Conservation (phyloP, 352 stramenopile genomes). For the Ochromonadaceae sp. region DNA sequence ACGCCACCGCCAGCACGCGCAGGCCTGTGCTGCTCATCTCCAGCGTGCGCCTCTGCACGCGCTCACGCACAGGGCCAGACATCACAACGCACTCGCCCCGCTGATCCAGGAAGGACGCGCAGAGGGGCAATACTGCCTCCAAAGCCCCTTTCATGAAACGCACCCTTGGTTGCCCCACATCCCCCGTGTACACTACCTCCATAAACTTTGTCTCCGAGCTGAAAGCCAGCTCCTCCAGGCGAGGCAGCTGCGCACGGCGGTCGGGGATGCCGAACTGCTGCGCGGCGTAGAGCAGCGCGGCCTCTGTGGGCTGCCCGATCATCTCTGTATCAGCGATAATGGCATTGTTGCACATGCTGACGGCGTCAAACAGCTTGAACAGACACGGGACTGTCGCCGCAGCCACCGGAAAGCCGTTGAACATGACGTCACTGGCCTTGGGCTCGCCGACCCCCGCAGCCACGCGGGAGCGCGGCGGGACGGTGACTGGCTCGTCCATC, state of each 20-base stretch:
- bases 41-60: conserved; percentile 43
- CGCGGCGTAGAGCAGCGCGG: conserved; percentile 80
- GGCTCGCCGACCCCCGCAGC: not conserved
- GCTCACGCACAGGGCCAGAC: conserved; percentile 42
- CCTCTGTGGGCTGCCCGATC: conserved; percentile 88
- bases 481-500: conserved; percentile 47
- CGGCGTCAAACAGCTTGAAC: conserved; percentile 38
- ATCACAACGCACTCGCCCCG: conserved; percentile 48
- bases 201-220: conserved; percentile 89
- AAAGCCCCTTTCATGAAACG: conserved; percentile 78
- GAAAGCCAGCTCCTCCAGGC: conserved; percentile 69
- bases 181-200: conserved; percentile 53
- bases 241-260: conserved; percentile 59
- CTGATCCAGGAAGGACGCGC: conserved; percentile 46
- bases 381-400: conserved; percentile 17
- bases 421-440: no score
- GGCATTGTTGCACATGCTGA: conserved; percentile 89
- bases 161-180: conserved; percentile 40
- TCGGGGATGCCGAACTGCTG: conserved; percentile 80
- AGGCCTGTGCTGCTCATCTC: conserved; percentile 52
- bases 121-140: conserved; percentile 65
- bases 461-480: conserved; percentile 43
- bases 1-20: conserved; percentile 59
- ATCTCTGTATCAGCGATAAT: conserved; percentile 32
- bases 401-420: conserved; percentile 43